These are phyloP conservation scores for Litsea cubeba DNA, from an alignment of 164 flowering plant species.

Conservation along the genomic window DNA sequence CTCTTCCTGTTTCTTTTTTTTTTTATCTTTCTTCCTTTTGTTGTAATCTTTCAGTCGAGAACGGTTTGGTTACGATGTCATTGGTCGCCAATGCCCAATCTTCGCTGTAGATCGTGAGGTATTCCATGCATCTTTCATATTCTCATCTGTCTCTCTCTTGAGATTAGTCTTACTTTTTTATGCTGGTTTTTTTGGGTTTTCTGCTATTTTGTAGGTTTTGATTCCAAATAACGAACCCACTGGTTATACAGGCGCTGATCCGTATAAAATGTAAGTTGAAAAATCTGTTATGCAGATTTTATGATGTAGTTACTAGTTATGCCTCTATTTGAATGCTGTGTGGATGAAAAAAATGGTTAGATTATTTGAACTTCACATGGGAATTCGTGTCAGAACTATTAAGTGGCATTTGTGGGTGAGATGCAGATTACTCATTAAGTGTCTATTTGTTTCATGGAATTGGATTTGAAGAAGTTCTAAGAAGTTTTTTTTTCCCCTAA, in stretches of 20 bases:
- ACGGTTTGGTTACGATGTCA: conserved; percentile 88
- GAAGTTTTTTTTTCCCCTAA: no score
- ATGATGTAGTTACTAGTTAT: no score
- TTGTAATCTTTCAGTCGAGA: conserved; percentile 49
- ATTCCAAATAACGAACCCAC: conserved; percentile 75
- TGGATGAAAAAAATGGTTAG: background rate
- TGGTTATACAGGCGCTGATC: conserved; percentile 93
- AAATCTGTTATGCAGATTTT: background rate
- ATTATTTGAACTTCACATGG: background rate
- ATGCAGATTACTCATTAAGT: background rate
- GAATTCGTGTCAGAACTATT: background rate
- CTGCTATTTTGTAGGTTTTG: conserved; percentile 47
- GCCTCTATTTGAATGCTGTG: no score
- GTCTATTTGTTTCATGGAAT: background rate
- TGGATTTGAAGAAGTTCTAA: no score
- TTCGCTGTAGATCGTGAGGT: conserved; percentile 99
- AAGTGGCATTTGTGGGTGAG: background rate
- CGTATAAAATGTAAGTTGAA: conserved; percentile 70
- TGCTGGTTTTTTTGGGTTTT: background rate
- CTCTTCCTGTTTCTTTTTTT: background rate
- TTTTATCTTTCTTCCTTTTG: background rate
- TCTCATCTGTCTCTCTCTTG: background rate
- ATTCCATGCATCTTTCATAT: background rate
- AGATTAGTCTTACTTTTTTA: background rate
- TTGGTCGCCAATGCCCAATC: conserved; percentile 87